Base-by-base conservation (phyloP, 1,284 basidiomycete genomes). In the Melampsora larici-populina region DNA sequence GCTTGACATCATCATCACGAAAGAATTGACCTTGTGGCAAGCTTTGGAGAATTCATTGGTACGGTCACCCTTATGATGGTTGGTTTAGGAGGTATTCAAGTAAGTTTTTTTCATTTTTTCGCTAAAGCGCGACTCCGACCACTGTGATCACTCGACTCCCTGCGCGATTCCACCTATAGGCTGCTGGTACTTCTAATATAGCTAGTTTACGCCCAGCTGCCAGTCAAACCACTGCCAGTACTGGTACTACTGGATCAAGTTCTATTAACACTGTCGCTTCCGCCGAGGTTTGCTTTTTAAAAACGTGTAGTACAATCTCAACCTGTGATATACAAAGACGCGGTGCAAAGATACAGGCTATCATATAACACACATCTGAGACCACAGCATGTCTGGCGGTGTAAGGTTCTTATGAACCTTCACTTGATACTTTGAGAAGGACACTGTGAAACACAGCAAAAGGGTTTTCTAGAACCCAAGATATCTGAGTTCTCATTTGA, bases 11-110 rank as follows among this genome's bases (percentile, higher is more conserved):
- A 24, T 33, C 24, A 13, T 60, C 29, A 21, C 8, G n/a, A 58
- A 15, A 78, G 76, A 51, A 65, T 66, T 69, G 76, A 78, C 49
- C 64, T 78, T 24, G 26, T 65, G 13, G 76, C 76, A 51, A 68
- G 68, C 7, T 65, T 70, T 29, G 76, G 76, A 26, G 76, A 78
- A 40, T 78, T 78, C 60, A 40, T 78, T 13, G 76, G 76, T 21
- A 78, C 76, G 7, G 13, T 78, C 36, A 71, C 63, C 6, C 71
- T 78, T 48, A 31, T 78, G 24, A 58, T 71, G n/a, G 51, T 78
- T 46, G 68, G 76, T 18, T 69, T 78, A 36, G 76, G 76, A 24
- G 76, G 76, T 9, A 78, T 78, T 31, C 68, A 78, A 60, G 76
- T 78, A 13, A 24, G 62, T 58, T 29, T 24, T 8, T 15, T 24